Evolutionary conservation across 768 basidiomycete species (phyloP).

Genomic region (Symmetrospora coprosmae): DNA sequence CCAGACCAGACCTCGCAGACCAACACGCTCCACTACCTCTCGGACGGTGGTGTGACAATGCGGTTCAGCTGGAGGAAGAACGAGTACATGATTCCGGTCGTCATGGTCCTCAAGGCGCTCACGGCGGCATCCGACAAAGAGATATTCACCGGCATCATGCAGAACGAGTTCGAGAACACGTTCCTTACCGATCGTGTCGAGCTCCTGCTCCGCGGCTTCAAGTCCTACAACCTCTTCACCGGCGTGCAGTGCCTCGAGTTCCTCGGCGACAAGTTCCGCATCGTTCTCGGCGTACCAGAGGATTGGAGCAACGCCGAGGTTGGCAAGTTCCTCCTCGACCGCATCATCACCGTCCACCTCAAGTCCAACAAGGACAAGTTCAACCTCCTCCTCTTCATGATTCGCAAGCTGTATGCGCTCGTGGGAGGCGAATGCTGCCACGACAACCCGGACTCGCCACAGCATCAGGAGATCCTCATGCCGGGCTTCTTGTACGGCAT

Average conservation of each 20-base stretch:
- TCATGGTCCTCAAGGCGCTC: slow-evolving; percentile 87
- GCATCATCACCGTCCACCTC: slow-evolving; percentile 79
- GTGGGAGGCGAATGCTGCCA: slow-evolving; percentile 79
- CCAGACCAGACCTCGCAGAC: slow-evolving; percentile 84
- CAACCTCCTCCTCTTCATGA: slow-evolving; percentile 91
- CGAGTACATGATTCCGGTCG: slow-evolving; percentile 94
- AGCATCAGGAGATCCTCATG: slow-evolving; percentile 91
- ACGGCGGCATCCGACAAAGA: slow-evolving; percentile 84
- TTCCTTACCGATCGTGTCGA: slow-evolving; percentile 96
- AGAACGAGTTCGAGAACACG: slow-evolving; percentile 92
- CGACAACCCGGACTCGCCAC: slow-evolving; percentile 97
- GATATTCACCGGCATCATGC: slow-evolving; percentile 88
- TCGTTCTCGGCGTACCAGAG: slow-evolving; percentile 77
- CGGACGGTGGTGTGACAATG: slow-evolving; percentile 89
- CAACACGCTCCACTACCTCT: slow-evolving; percentile 92
- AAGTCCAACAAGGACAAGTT: slow-evolving; percentile 81
- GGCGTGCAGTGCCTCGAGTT: slow-evolving; percentile 85
- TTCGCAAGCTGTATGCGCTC: slow-evolving; percentile 80
- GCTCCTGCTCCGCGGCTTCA: slow-evolving; percentile 82
- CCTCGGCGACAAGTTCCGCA: slow-evolving; percentile 88
- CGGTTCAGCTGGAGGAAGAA: slow-evolving; percentile 95
- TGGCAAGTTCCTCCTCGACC: slow-evolving; percentile 67
- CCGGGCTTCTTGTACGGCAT: slow-evolving; percentile 85
- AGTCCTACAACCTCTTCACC: slow-evolving; percentile 73
- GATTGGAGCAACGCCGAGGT: slow-evolving; percentile 76